Evolutionary conservation across 768 basidiomycete species (phyloP).

Genomic region (Suillus tomentosus): DNA sequence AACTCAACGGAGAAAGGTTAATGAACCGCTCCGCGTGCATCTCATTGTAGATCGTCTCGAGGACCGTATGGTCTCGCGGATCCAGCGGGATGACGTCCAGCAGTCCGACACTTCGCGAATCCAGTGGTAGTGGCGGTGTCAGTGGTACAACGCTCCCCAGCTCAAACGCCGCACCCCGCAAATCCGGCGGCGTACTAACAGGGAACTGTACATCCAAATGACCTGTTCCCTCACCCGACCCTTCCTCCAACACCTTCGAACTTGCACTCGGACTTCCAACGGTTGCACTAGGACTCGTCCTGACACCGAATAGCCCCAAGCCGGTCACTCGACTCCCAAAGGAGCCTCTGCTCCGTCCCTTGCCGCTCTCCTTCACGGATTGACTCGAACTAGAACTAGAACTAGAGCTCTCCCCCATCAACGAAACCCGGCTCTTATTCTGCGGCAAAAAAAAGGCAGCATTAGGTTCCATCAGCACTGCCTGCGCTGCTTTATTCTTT

Average conservation of each 20-base stretch:
- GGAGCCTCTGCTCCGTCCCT: background rate
- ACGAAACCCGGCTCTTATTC: conserved; percentile 8
- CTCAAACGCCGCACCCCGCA: background rate
- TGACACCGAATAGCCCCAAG: background rate
- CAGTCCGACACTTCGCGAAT: background rate
- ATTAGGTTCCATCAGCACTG: conserved; percentile 11
- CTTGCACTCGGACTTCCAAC: background rate
- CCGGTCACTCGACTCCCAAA: conserved; percentile 1
- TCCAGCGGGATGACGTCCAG: conserved; percentile 36
- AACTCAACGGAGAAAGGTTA: conserved; percentile 62
- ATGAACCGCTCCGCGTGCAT: conserved; percentile 72
- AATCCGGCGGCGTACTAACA: background rate
- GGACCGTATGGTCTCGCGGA: conserved; percentile 66
- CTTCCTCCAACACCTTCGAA: background rate
- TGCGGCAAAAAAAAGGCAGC: background rate
- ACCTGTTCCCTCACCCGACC: background rate
- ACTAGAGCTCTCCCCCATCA: background rate
- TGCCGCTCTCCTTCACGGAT: background rate
- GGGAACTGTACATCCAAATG: background rate
- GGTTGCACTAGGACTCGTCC: background rate
- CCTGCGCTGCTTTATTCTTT: conserved; percentile 8
- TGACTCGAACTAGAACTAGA: background rate
- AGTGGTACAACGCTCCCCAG: background rate
- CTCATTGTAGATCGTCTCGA: conserved; percentile 66
- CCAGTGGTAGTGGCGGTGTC: background rate